Evolutionary conservation across 176 grass and related monocot genomes (phyloP).

Genomic region (Cenchrus purpureus): DNA sequence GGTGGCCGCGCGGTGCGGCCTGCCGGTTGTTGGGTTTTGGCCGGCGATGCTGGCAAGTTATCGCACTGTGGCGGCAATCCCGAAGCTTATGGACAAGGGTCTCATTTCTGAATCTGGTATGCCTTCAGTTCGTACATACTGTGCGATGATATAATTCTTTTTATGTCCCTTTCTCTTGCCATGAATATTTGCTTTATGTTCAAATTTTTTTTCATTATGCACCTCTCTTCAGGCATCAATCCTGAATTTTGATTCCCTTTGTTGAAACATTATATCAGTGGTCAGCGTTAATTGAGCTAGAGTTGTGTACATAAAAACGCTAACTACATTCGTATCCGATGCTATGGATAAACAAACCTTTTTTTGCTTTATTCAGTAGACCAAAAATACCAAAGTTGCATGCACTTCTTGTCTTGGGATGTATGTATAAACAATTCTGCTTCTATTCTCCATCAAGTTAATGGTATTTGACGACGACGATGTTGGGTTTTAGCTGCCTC

Average conservation of each 20-base stretch:
- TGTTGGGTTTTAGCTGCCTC: not conserved
- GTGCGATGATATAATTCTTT: not conserved
- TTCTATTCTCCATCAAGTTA: too few relatives aligned
- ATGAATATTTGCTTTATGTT: not conserved
- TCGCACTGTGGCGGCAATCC: constrained; percentile 51
- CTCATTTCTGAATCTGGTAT: constrained; percentile 60
- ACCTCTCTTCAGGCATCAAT: not conserved
- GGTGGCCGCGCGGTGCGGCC: constrained; percentile 38
- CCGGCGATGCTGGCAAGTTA: constrained; percentile 50
- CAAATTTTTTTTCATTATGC: not conserved
- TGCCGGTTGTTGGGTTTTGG: constrained; percentile 62
- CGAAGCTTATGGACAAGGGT: constrained; percentile 48
- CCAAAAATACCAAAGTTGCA: too few relatives aligned
- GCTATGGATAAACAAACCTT: not conserved
- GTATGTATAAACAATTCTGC: too few relatives aligned
- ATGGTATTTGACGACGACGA: not conserved
- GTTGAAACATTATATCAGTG: not conserved
- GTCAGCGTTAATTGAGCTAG: not conserved
- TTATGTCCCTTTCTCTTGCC: not conserved
- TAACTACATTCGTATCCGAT: too few relatives aligned
- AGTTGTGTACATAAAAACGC: not conserved
- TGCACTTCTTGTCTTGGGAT: too few relatives aligned
- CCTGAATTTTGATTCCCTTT: too few relatives aligned
- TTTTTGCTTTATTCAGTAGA: not conserved
- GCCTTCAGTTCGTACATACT: not conserved